Base-by-base conservation (phyloP, 495 filamentous ascomycete genomes). In the Tuber microsphaerosporum region DNA sequence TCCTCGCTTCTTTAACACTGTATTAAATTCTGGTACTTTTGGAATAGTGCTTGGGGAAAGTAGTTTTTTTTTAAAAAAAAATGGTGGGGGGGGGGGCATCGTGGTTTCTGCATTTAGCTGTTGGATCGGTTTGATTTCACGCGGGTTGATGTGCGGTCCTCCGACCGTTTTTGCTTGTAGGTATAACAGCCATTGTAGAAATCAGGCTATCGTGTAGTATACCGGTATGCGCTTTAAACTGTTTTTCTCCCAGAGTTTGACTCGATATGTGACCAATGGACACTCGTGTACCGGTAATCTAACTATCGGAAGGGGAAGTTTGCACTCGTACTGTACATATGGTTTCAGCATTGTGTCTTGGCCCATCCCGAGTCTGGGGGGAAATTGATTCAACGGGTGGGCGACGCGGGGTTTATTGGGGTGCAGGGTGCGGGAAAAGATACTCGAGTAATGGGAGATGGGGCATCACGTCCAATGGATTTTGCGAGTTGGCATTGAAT, bases 1-100 rank as follows among this genome's bases (percentile, higher is more conserved):
- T 73, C 42, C 72, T 34, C 34, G 34, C 61, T 65, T 73, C 14
- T 73, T 73, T 73, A 7, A 37, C 41, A 6, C 48, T 71, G 39
- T 73, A 61, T 34, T 73, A 37, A 41, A 65, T 65, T 65, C 56
- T 65, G 56, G 26, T 34, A 65, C 56, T 34, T 65, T 65, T 65
- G 56, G 56, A 65, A 65, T 34, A 65, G 56, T 65, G 56, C 31
- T 65, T 12, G 56, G 56, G 26, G 26, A 65, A 65, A 65, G 56
- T 61, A 61, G 51, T 65, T 26, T 65, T 37, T 65, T 26, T 65
- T 37, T 37, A 37, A 37, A 37, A 65, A 65, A 65, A 34, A 34
- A 2, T 1, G 56, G 56, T 6, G 12, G 56, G 56, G 56, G 4
- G 3, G 56, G 56, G 14, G 56, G 56, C 56, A 65, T 65, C 26